Evolutionary conservation across 1,139 yeast genomes (phyloP), one percentile per base, ranked within the genome.

Genomic region (Insectozyma bohioensis): DNA sequence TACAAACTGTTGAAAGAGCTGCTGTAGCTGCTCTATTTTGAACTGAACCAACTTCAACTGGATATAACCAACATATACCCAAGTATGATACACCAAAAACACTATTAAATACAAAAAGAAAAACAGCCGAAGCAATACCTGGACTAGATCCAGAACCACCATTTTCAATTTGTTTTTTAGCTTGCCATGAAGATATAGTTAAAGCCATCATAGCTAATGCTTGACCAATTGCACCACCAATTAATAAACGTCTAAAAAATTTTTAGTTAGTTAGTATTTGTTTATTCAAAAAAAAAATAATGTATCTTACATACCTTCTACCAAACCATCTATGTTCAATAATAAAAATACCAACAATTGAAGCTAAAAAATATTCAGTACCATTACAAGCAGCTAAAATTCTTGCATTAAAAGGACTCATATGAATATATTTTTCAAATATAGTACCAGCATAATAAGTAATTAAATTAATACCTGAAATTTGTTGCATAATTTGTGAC

Each of bases 141-240:
- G 49, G 43, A 11, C 37, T 37, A 8, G 44, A 32, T 20, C 48
- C 50, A 31, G 51, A 49, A 3, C 31, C 32, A 6, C 37, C 37
- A 13, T 19, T 16, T 5, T 30, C 30, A 12, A 24, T 21, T 29
- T 42, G 42, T 10, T 38, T 30, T 26, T 47, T 49, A 21, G 59
- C 61, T 17, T 55, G 51, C 49, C 58, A 56, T n/a, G 54, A 52
- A 5, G 61, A 36, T 21, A 51, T 52, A 2, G 63, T 57, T 30
- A 60, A 51, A 12, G 57, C 47, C 13, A 56, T 61, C 67, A 62
- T 61, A 16, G 55, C 49, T 10, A 54, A 23, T 14, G 63, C 54
- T 50, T 71, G 64, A 41, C 79, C 80, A 28, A 58, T 52, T 17
- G 83, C 77, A 43, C 84, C 84, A 42, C 59, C 58, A 33, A 77